These are phyloP conservation scores for Arthrobotrys musiformis DNA, from an alignment of 2,329 filamentous ascomycete genomes.

Conservation along the genomic window DNA sequence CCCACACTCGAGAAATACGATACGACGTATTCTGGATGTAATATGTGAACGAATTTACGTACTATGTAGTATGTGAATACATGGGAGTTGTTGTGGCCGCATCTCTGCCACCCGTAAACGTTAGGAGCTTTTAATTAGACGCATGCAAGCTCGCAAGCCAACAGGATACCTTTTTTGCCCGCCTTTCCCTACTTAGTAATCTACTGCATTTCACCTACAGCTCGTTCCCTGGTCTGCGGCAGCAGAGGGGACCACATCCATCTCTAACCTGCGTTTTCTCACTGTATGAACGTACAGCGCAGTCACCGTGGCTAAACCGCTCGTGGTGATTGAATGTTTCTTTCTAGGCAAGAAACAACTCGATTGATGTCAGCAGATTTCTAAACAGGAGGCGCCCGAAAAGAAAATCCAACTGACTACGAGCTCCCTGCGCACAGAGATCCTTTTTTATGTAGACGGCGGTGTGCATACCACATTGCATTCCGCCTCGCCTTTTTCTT, in stretches of 20 bases:
- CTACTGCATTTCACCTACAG: slow-evolving; percentile 23
- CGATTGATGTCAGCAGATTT: slow-evolving; percentile 29
- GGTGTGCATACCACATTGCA: slow-evolving; percentile 19
- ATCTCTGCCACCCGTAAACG: slow-evolving; percentile 38
- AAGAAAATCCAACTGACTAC: background rate
- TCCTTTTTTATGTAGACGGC: background rate
- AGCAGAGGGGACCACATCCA: slow-evolving; percentile 5
- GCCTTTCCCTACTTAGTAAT: slow-evolving; percentile 36
- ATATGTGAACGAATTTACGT: too few relatives aligned
- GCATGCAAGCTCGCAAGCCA: slow-evolving; percentile 55
- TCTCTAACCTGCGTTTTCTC: background rate
- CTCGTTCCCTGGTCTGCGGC: slow-evolving; percentile 8
- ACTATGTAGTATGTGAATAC: background rate
- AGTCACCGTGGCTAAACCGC: slow-evolving; percentile 1
- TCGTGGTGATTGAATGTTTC: slow-evolving; percentile 4
- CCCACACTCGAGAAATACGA: background rate
- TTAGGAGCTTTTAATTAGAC: slow-evolving; percentile 51
- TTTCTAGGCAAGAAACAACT: slow-evolving; percentile 26
- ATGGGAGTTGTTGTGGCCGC: background rate
- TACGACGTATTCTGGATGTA: too few relatives aligned
- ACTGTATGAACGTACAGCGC: too few relatives aligned
- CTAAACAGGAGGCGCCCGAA: slow-evolving; percentile 7
- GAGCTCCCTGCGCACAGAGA: slow-evolving; percentile 12
- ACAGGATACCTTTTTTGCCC: slow-evolving; percentile 44
- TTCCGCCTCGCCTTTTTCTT: slow-evolving; percentile 48